phyloP scores from a whole-genome alignment of 108 stramenopile genomes.

The Pseudonitzschia delicatissima region DNA sequence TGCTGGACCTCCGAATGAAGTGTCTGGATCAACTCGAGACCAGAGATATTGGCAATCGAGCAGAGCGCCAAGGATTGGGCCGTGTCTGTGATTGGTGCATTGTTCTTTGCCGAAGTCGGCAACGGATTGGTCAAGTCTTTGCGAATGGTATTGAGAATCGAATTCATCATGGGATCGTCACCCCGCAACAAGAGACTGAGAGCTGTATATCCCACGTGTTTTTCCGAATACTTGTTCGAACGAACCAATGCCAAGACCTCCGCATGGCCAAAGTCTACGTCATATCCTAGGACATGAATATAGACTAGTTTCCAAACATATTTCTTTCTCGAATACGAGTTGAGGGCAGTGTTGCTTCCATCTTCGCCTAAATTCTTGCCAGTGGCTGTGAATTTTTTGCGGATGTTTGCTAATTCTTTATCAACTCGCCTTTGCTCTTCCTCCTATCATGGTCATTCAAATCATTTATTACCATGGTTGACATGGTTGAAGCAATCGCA shows the following conservation, averaged over 20 bases:
- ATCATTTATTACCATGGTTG: neutral
- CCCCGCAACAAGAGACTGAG: slow-evolving; percentile 85
- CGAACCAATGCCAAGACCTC: slow-evolving; percentile 89
- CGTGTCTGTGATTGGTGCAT: slow-evolving; percentile 59
- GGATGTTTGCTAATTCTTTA: slow-evolving; percentile 98
- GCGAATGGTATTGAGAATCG: slow-evolving; percentile 88
- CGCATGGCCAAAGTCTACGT: slow-evolving; percentile 98
- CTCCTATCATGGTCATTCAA: slow-evolving; percentile 41
- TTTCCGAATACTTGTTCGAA: slow-evolving; percentile 89
- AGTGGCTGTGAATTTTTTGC: slow-evolving; percentile 92
- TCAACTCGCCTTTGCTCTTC: slow-evolving; percentile 91
- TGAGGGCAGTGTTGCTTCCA: slow-evolving; percentile 71
- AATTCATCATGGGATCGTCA: slow-evolving; percentile 85
- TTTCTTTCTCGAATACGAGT: slow-evolving; percentile 93
- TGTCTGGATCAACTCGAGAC: slow-evolving; percentile 83
- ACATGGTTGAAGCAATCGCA: neutral
- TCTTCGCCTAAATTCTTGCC: slow-evolving; percentile 67
- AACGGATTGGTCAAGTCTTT: slow-evolving; percentile 66
- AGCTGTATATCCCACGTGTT: slow-evolving; percentile 95
- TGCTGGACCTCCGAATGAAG: slow-evolving; percentile 87
- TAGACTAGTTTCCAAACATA: slow-evolving; percentile 99
- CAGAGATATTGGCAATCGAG: slow-evolving; percentile 83
- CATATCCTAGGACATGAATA: slow-evolving; percentile 97
- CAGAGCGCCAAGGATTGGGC: slow-evolving; percentile 82
- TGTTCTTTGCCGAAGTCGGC: slow-evolving; percentile 51